These are phyloP conservation scores for Arthroderma sp. DNA, from an alignment of 2,329 filamentous ascomycete genomes.

Conservation along the genomic window DNA sequence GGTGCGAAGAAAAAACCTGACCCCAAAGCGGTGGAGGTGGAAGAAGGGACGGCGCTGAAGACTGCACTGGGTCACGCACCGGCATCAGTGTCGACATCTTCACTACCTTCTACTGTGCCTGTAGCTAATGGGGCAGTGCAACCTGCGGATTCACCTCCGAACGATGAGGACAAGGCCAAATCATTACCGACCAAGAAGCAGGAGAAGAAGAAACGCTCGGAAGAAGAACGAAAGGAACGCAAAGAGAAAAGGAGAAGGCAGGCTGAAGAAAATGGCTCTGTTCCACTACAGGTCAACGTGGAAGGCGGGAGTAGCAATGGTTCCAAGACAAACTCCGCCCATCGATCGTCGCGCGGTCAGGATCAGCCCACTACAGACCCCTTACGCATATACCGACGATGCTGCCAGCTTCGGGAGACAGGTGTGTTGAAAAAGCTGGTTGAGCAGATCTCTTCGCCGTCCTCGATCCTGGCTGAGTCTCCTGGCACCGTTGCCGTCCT, in stretches of 20 bases:
- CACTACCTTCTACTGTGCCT: background rate
- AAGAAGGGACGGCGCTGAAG: slow-evolving; percentile 64
- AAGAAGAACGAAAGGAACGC: slow-evolving; percentile 81
- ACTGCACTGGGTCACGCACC: slow-evolving; percentile 27
- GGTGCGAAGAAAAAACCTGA: slow-evolving; percentile 19
- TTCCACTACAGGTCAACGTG: slow-evolving; percentile 70
- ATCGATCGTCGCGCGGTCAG: slow-evolving; percentile 35
- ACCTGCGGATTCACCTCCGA: slow-evolving; percentile 8
- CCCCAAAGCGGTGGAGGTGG: slow-evolving; percentile 38
- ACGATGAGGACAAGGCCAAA: slow-evolving; percentile 25
- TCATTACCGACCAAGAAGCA: slow-evolving; percentile 54
- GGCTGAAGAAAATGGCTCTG: slow-evolving; percentile 74
- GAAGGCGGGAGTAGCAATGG: slow-evolving; percentile 52
- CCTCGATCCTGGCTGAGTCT: slow-evolving; percentile 50
- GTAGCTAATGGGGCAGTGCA: slow-evolving; percentile 2
- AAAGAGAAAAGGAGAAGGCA: slow-evolving; percentile 78
- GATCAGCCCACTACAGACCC: slow-evolving; percentile 76
- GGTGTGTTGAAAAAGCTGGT: slow-evolving; percentile 85
- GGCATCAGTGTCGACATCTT: background rate
- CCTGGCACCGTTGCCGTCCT: slow-evolving; percentile 70
- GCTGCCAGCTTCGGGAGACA: slow-evolving; percentile 86
- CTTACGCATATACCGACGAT: slow-evolving; percentile 81
- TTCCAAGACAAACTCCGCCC: slow-evolving; percentile 26
- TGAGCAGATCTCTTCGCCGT: slow-evolving; percentile 65
- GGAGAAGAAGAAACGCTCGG: slow-evolving; percentile 91